Percentiles rank a stretch among this genome's conserved stretches.
These are phyloP conservation scores for Schizonepeta tenuifolia DNA, from an alignment of 257 asterid species.

Conservation along the genomic window DNA sequence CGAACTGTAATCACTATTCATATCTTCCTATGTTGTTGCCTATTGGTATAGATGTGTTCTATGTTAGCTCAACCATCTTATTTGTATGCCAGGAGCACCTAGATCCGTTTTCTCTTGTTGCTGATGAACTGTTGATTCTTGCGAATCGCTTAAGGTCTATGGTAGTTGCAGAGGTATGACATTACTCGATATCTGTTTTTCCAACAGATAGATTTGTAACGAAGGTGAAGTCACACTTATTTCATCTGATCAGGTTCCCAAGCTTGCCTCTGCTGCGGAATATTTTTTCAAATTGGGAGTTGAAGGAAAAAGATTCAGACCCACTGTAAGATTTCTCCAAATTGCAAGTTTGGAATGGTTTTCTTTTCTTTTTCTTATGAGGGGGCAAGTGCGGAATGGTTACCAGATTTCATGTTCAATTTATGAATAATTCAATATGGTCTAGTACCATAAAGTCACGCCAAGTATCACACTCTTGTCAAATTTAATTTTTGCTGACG, in stretches of 20 bases:
- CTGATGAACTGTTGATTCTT: conserved; percentile 85
- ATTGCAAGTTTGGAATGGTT: background rate
- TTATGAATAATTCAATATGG: background rate
- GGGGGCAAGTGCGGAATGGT: background rate
- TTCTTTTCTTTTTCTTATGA: too few species aligned
- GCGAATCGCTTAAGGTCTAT: conserved; percentile 88
- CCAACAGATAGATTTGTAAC: conserved; percentile 21
- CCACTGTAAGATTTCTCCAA: conserved; percentile 68
- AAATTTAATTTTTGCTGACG: background rate
- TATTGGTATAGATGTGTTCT: background rate
- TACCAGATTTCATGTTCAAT: background rate
- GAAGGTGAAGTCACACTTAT: conserved; percentile 18
- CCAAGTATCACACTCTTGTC: background rate
- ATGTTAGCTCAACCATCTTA: conserved; percentile 10
- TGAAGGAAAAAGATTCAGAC: conserved; percentile 98
- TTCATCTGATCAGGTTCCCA: conserved; percentile 74
- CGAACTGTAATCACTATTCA: background rate
- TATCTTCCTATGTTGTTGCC: conserved; percentile 15
- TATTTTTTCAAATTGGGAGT: conserved; percentile 89
- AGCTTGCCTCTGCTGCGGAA: conserved; percentile 97
- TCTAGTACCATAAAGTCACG: background rate
- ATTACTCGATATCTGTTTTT: conserved; percentile 26
- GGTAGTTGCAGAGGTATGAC: conserved; percentile 92
- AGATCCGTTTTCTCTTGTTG: conserved; percentile 96
- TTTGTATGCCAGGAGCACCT: conserved; percentile 64